Percentiles rank a stretch among this genome's conserved stretches.
phyloP scores from a whole-genome alignment of 208 protist species.

The Strigomonas galati region DNA sequence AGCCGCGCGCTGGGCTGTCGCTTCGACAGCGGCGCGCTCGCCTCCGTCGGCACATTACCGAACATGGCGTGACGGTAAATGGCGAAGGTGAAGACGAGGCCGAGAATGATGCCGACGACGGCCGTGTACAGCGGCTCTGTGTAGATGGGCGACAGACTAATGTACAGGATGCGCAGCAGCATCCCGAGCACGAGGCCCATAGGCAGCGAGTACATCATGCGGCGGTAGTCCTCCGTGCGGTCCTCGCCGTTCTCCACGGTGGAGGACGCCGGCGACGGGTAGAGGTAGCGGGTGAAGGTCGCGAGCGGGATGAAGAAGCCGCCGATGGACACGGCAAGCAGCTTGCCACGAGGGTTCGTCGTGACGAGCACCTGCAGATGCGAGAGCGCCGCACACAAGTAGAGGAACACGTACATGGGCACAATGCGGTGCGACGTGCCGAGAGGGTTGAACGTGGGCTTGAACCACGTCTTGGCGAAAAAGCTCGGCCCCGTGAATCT shows the following conservation, averaged over 20 bases:
- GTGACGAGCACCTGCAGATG: constrained; percentile 59
- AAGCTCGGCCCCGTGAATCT: constrained; percentile 41
- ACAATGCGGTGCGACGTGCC: constrained; percentile 28
- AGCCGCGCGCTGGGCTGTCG: background rate
- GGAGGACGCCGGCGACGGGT: constrained; percentile 29
- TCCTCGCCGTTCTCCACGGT: constrained; percentile 15
- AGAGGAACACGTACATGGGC: constrained; percentile 80
- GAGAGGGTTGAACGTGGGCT: constrained; percentile 25
- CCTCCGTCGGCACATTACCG: constrained; percentile 16
- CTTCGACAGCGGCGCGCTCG: background rate
- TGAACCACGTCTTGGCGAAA: constrained; percentile 33
- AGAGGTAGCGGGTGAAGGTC: constrained; percentile 46
- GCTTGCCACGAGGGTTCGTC: constrained; percentile 32
- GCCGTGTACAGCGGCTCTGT: constrained; percentile 49
- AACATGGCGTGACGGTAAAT: constrained; percentile 74
- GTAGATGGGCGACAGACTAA: constrained; percentile 54
- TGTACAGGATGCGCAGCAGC: constrained; percentile 64
- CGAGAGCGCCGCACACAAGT: constrained; percentile 41
- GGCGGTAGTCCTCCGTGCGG: constrained; percentile 49
- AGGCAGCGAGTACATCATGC: constrained; percentile 53
- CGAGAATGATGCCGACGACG: constrained; percentile 59
- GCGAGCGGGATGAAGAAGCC: constrained; percentile 55
- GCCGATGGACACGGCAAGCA: constrained; percentile 37
- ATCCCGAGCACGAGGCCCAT: constrained; percentile 64
- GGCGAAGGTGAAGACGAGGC: constrained; percentile 46